Percentiles rank a stretch among this genome's conserved stretches.
Evolutionary conservation across 257 asterid species (phyloP).

Genomic region (Scutellaria barbata): DNA sequence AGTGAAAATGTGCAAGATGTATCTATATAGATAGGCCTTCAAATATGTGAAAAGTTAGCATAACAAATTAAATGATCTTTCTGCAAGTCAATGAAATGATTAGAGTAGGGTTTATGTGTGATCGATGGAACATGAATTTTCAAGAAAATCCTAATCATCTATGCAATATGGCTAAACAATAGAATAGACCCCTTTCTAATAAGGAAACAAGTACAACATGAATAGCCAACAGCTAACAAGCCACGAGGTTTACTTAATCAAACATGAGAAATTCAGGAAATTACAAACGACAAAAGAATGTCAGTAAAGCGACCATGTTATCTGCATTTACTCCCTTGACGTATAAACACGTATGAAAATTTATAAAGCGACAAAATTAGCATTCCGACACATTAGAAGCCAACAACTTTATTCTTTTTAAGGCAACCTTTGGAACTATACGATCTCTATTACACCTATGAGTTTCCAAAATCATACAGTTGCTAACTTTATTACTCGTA

Average conservation of each 20-base stretch:
- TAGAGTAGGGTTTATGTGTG: too few relatives aligned
- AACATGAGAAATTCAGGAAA: too few relatives aligned
- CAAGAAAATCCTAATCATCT: too few relatives aligned
- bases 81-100: background rate
- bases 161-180: too few relatives aligned
- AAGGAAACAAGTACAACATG: too few relatives aligned
- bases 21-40: too few relatives aligned
- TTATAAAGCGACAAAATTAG: conserved; percentile 11
- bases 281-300: too few relatives aligned
- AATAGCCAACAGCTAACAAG: too few relatives aligned
- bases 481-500: background rate
- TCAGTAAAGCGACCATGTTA: background rate
- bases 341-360: background rate
- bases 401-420: background rate
- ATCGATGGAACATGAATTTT: too few relatives aligned
- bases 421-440: conserved; percentile 5
- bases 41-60: background rate
- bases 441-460: conserved; percentile 3
- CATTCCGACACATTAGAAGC: background rate
- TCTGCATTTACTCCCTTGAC: conserved; percentile 10
- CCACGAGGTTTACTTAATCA: too few relatives aligned
- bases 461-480: conserved; percentile 19
- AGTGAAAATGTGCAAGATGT: too few relatives aligned
- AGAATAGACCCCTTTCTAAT: too few relatives aligned
- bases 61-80: background rate